Percentiles rank a stretch among this genome's conserved stretches.
Conservation (phyloP, 2,329 filamentous ascomycete genomes). For the Colletotrichum nymphaeae region DNA sequence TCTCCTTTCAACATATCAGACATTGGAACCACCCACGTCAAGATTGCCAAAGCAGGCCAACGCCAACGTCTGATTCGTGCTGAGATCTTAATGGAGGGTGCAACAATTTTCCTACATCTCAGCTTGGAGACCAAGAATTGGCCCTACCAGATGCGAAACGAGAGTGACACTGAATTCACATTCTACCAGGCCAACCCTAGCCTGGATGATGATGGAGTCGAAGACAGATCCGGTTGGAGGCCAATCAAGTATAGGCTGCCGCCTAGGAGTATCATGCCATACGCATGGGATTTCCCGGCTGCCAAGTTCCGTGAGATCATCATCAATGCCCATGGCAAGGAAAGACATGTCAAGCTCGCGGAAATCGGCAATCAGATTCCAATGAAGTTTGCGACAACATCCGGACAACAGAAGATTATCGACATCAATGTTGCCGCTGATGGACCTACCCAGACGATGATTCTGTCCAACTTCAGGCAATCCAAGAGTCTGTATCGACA, state of each 20-base stretch:
- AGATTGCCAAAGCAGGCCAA: conserved; percentile 90
- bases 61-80: conserved; percentile 88
- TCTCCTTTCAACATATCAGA: conserved; percentile 98
- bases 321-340: conserved; percentile 80
- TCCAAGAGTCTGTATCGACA: conserved; percentile 90
- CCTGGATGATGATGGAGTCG: conserved; percentile 87
- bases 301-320: conserved; percentile 96
- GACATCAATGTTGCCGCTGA: conserved; percentile 97
- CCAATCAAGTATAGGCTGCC: conserved; percentile 93
- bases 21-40: conserved; percentile 91
- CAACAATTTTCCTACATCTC: conserved; percentile 92
- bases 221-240: conserved; percentile 89
- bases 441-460: conserved; percentile 93
- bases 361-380: conserved; percentile 97
- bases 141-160: conserved; percentile 99
- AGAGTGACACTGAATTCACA: conserved; percentile 95
- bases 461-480: conserved; percentile 91
- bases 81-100: conserved; percentile 91
- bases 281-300: conserved; percentile 98
- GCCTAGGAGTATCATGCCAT: conserved; percentile 97
- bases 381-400: conserved; percentile 82
- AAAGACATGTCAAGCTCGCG: conserved; percentile 92
- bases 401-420: conserved; percentile 84
- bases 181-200: conserved; percentile 97
- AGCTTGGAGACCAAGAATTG: conserved; percentile 93